Evolutionary conservation across 2,329 filamentous ascomycete species (phyloP).

Genomic region (Pezicula carpinea): DNA sequence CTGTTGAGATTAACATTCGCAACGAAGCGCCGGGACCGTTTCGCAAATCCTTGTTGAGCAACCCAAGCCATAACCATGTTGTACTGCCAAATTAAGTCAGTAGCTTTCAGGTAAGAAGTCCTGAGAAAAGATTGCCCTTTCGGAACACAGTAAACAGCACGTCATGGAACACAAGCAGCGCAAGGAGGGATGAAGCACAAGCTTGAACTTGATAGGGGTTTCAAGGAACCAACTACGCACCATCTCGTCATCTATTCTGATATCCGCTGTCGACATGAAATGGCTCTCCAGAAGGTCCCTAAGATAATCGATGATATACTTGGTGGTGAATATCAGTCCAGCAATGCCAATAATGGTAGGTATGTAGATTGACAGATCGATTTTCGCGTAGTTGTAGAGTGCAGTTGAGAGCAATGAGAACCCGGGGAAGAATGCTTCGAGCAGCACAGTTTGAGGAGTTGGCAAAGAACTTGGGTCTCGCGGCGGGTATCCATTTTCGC

Average conservation of each 20-base stretch:
- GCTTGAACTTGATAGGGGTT: too few relatives aligned
- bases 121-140: too few relatives aligned
- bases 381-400: constrained; percentile 50
- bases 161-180: too few relatives aligned
- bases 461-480: neutral
- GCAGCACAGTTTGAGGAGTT: constrained; percentile 30
- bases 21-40: constrained; percentile 55
- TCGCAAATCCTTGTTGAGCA: constrained; percentile 55
- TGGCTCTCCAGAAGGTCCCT: constrained; percentile 45
- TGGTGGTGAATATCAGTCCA: constrained; percentile 44
- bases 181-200: too few relatives aligned
- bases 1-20: constrained; percentile 59
- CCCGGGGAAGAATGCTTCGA: constrained; percentile 63
- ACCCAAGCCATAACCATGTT: constrained; percentile 70
- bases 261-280: constrained; percentile 61
- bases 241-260: constrained; percentile 66
- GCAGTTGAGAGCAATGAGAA: constrained; percentile 53
- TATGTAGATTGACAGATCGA: constrained; percentile 60
- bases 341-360: constrained; percentile 49
- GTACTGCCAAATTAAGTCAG: constrained; percentile 34
- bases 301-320: constrained; percentile 46
- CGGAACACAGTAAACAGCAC: too few relatives aligned
- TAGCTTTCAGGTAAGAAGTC: too few relatives aligned
- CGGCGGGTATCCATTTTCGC: neutral
- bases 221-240: too few relatives aligned